phyloP scores from a whole-genome alignment of 179 eudicot genomes.

The Nepenthes alata region DNA sequence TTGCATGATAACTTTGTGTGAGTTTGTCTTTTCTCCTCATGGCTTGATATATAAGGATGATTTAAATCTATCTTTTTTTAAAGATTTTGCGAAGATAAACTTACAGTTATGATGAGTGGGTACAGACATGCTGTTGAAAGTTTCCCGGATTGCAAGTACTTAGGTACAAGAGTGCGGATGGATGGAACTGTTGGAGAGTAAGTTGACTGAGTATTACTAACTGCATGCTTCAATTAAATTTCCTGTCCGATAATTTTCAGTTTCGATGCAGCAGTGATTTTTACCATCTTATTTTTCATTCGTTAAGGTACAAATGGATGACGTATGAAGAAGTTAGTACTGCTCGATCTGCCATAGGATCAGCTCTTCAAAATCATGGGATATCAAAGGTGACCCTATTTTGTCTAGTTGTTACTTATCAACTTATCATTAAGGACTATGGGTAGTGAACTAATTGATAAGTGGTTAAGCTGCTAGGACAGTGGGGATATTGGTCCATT shows the following conservation, averaged over 20 bases:
- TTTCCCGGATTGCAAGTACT: conserved; percentile 73
- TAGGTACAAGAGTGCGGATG: conserved; percentile 79
- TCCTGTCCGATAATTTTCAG: neutral
- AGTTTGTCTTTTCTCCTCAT: conserved; percentile 24
- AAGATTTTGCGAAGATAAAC: conserved; percentile 1
- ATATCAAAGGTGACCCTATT: conserved; percentile 46
- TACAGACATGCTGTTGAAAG: conserved; percentile 73
- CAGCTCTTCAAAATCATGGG: conserved; percentile 68
- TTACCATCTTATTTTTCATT: conserved; percentile 11
- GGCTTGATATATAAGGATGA: neutral
- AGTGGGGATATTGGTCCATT: too few relatives aligned
- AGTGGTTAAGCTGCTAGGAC: too few relatives aligned
- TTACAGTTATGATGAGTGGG: conserved; percentile 4
- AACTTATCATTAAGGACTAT: too few relatives aligned
- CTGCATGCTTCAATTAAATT: neutral
- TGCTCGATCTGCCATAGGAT: conserved; percentile 81
- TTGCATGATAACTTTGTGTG: conserved; percentile 92
- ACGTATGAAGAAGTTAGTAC: conserved; percentile 89
- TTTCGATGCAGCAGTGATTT: conserved; percentile 1
- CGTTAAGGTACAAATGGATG: conserved; percentile 88
- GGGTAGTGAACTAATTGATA: too few relatives aligned
- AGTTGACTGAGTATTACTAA: conserved; percentile 18
- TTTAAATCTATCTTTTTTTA: neutral
- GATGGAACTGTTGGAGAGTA: conserved; percentile 99
- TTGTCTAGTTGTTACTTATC: neutral